Evolutionary conservation across 345 rosid genomes (phyloP), one percentile per base, ranked within the genome.

Genomic region (Salix udensis): DNA sequence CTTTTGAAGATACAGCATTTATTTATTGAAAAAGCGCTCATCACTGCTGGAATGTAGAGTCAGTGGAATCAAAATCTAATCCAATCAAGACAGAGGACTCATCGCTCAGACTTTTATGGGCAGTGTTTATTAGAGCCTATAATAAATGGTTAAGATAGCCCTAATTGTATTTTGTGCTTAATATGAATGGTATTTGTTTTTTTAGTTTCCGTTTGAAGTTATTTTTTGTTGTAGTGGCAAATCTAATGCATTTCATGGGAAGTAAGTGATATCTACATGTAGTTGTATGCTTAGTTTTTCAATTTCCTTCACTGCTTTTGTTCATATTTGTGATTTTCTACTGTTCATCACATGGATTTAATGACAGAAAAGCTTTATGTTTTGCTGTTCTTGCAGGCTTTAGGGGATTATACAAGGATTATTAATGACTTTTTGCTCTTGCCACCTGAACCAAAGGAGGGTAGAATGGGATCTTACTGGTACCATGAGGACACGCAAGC

Each of bases 401-500:
- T 94, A 80, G 99, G 98, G 74, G 94, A 92, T 78, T 96, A 90
- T 75, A 96, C 97, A 6, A 90, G 88, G 88, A 89, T 87, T 89
- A 90, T 96, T 77, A 90, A 77, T 82, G 97, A 96, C 80, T 96
- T 96, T 69, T 79, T 95, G 18, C 87, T 90, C 30, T 87, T 96
- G 46, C 98, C 98, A 74, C 68, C 89, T 61, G 94, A 87, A 70
- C 88, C 92, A 16, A 94, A 84, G 88, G 98, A 94, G 82, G 99
- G 99, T 39, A 83, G 89, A 67, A 82, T 88, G 9, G 92, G 91
- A 62, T 73, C 90, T 1, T 91, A 91, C 36, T 94, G 92, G 93
- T 96, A 89, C 77, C 97, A 96, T 75, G 97, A 92, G 82, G 96
- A 87, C 60, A 92, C 98, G 6, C 88, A 88, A 70, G 88, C 94